Base-by-base conservation (phyloP, 2,329 filamentous ascomycete genomes). In the Celoporthe dispersa region DNA sequence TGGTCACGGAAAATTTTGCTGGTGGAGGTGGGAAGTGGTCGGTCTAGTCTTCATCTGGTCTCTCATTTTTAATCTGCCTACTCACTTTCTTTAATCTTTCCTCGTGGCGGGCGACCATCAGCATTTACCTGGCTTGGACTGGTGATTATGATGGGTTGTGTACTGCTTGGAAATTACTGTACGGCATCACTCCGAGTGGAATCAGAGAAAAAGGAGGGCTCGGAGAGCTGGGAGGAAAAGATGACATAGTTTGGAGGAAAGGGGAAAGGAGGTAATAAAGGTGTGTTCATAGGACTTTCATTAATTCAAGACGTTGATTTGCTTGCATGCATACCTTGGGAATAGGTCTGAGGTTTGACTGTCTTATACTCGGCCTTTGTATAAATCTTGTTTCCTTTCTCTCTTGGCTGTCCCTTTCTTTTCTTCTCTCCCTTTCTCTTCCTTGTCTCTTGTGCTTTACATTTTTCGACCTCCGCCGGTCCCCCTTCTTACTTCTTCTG, bases 191-290 rank as follows among this genome's bases (percentile, higher is more conserved):
- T 25, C n/a, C 48, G 16, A 68, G 63, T 31, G 59, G 6, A 7
- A 16, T 39, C 9, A 16, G 12, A 53, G 22, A 57, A 67, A 71
- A 67, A 70, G 62, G 60, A 35, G 66, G 68, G 64, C 72, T 55
- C 64, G 73, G 53, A 68, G 67, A 44, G 70, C 72, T 35, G 65
- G 25, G 22, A 55, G 51, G 22, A 55, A 25, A 16, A 55, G 25
- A 12, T 31, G 51, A 25, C 25, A 28, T 6, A 7, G 51, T 31
- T 8, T n/a, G n/a, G 48, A 28, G 5, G 22, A n/a, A 51, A 51
- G 48, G 8, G 48, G 48, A 53, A 53, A 53, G 48, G n/a, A 4
- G 39, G 39, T 19, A 2, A 53, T n/a, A n/a, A n/a, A n/a, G 22
- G 25, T 33, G 12, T 31, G 14, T 57, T 57, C 16, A 12, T 7